Evolutionary conservation across 176 grass and related monocot genomes (phyloP).

Genomic region (Paspalum notatum): DNA sequence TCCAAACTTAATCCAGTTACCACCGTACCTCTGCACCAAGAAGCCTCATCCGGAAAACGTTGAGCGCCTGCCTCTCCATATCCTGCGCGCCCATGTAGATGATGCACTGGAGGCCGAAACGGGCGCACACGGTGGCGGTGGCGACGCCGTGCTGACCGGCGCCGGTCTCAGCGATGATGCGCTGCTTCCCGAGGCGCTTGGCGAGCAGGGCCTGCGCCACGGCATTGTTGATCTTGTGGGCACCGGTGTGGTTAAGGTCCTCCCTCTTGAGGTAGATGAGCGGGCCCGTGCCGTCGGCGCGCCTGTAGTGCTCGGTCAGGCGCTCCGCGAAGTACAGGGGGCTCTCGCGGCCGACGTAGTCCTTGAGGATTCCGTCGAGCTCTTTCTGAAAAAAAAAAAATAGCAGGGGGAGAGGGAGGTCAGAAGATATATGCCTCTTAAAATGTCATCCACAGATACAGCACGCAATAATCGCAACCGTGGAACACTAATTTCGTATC

Average conservation of each 20-base stretch:
- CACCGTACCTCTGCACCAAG: conserved; percentile 85
- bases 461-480: not conserved
- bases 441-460: not conserved
- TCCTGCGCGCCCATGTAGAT: conserved; percentile 98
- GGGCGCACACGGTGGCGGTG: conserved; percentile 86
- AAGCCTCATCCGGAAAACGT: conserved; percentile 97
- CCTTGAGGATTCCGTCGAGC: conserved; percentile 79
- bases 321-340: conserved; percentile 97
- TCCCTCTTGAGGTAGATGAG: conserved; percentile 92
- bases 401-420: not conserved
- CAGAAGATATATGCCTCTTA: not conserved
- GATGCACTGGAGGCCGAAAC: conserved; percentile 81
- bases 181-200: conserved; percentile 80
- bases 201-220: conserved; percentile 87
- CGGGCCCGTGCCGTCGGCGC: conserved; percentile 60
- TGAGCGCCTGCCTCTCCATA: conserved; percentile 97
- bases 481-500: too few relatives aligned
- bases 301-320: conserved; percentile 77
- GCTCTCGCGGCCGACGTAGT: conserved; percentile 91
- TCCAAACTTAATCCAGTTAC: not conserved
- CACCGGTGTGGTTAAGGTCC: conserved; percentile 97
- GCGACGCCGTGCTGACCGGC: conserved; percentile 97
- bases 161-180: conserved; percentile 94
- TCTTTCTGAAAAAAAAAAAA: conserved; percentile 55
- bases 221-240: conserved; percentile 98